phyloP scores from a whole-genome alignment of 257 asterid species.

The Haberlea rhodopensis region DNA sequence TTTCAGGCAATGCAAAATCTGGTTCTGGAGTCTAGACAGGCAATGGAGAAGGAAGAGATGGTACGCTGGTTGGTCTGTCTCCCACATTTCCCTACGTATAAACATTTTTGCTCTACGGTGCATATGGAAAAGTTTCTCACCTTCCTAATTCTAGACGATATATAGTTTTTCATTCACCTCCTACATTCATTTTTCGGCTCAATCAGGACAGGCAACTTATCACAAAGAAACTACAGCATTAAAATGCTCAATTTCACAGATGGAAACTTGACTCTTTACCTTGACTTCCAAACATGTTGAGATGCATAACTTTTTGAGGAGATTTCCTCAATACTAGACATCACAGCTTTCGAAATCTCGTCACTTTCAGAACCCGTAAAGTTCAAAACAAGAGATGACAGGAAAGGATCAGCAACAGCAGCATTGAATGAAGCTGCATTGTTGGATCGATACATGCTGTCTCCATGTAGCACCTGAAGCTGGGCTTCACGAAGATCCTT shows the following conservation, averaged over 20 bases:
- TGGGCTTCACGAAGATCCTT: constrained; percentile 89
- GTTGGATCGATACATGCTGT: constrained; percentile 53
- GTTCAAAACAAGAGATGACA: constrained; percentile 62
- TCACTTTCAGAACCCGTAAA: constrained; percentile 63
- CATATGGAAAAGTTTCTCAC: not conserved
- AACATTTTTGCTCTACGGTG: not conserved
- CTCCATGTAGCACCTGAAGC: constrained; percentile 74
- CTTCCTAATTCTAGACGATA: not conserved
- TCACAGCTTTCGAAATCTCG: constrained; percentile 65
- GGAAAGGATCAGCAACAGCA: constrained; percentile 48
- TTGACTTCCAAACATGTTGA: constrained; percentile 61
- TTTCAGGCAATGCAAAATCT: not conserved
- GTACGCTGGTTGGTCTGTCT: not conserved
- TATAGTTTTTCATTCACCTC: not conserved
- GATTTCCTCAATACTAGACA: constrained; percentile 57
- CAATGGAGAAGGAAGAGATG: not conserved
- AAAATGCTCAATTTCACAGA: not conserved
- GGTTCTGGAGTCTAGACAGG: not conserved
- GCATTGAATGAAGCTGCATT: constrained; percentile 43
- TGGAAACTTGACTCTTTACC: constrained; percentile 39
- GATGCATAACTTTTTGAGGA: constrained; percentile 36
- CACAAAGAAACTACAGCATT: not conserved
- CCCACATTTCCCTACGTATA: not conserved
- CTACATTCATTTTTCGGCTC: not conserved
- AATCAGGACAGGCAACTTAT: not conserved